Evolutionary conservation across 345 rosid species (phyloP).

Genomic region (Populus pruinosa): DNA sequence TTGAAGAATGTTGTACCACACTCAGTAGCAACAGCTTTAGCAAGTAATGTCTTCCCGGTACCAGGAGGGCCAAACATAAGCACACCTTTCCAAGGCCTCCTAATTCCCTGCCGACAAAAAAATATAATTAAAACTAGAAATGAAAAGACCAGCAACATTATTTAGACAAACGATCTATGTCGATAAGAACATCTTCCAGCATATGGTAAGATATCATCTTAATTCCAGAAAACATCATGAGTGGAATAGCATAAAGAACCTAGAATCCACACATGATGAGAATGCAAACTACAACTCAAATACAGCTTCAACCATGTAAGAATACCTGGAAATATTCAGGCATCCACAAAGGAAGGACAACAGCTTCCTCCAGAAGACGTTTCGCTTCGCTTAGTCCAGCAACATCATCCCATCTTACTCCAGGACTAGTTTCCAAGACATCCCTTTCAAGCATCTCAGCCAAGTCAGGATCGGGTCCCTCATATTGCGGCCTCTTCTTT

Average conservation of each 20-base stretch:
- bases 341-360: constrained; percentile 99
- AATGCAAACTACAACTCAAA: neutral
- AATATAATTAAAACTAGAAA: neutral
- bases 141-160: neutral
- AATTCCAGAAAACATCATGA: neutral
- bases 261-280: neutral
- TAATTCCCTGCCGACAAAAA: constrained; percentile 64
- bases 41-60: constrained; percentile 91
- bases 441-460: constrained; percentile 99
- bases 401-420: constrained; percentile 99
- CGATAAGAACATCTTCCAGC: neutral
- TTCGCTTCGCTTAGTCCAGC: constrained; percentile 98
- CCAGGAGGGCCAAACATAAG: constrained; percentile 99
- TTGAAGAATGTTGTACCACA: constrained; percentile 97
- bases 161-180: neutral
- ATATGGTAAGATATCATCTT: neutral
- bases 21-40: constrained; percentile 98
- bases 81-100: constrained; percentile 99
- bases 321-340: constrained; percentile 98
- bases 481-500: constrained; percentile 76
- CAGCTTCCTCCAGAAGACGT: constrained; percentile 97
- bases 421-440: constrained; percentile 94
- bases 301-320: constrained; percentile 9
- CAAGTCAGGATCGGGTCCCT: constrained; percentile 96
- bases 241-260: neutral